Conservation (phyloP, 225 moss, liverwort and hornwort genomes). For the Sphagnum tenellum region DNA sequence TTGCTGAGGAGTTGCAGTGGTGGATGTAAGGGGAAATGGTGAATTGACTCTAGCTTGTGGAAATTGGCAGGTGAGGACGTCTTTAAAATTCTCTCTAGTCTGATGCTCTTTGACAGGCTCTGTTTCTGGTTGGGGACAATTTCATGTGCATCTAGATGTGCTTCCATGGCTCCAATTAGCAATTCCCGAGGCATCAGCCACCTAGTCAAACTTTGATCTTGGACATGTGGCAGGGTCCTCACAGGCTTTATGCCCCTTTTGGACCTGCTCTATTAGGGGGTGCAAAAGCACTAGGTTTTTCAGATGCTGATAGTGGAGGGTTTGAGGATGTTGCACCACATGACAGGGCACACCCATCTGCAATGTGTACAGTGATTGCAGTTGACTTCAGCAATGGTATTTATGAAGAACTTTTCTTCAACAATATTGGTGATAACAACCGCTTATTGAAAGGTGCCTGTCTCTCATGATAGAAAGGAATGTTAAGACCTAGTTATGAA, state of each 20-base stretch:
- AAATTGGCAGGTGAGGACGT: slow-evolving; percentile 66
- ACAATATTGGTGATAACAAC: slow-evolving; percentile 77
- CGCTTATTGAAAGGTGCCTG: slow-evolving; percentile 67
- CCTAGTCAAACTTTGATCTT: no score
- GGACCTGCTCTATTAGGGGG: slow-evolving; percentile 81
- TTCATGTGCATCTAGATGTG: no score
- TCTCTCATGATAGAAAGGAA: background rate
- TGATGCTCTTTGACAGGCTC: background rate
- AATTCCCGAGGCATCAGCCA: no score
- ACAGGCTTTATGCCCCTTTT: slow-evolving; percentile 56
- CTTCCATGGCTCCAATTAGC: no score
- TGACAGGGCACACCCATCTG: slow-evolving; percentile 70
- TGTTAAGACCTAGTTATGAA: no score
- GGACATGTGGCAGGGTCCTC: slow-evolving; percentile 44
- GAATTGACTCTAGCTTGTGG: slow-evolving; percentile 78
- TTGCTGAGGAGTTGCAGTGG: slow-evolving; percentile 78
- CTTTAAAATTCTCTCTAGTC: background rate
- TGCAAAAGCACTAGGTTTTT: slow-evolving; percentile 56
- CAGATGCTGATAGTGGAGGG: slow-evolving; percentile 66
- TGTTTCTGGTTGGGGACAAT: no score
- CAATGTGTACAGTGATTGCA: slow-evolving; percentile 80
- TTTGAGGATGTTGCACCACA: slow-evolving; percentile 61
- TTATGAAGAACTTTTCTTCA: slow-evolving; percentile 79
- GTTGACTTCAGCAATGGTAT: slow-evolving; percentile 94
- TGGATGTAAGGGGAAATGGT: slow-evolving; percentile 60